phyloP scores from a whole-genome alignment of 306 rosid species.

The Fagus sylvatica region DNA sequence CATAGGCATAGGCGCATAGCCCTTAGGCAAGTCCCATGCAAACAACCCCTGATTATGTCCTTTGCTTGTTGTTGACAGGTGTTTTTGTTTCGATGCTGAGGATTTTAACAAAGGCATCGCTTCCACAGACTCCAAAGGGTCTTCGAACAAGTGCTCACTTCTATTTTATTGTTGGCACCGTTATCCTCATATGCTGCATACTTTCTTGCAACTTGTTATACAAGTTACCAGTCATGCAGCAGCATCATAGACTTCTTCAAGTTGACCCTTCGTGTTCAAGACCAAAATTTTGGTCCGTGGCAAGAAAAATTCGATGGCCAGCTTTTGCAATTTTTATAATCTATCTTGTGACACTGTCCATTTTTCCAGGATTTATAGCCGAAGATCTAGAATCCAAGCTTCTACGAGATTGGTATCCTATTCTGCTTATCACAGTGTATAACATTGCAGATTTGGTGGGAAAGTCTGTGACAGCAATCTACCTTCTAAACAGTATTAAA shows the following conservation, averaged over 20 bases:
- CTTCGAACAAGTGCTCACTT: slow-evolving; percentile 80
- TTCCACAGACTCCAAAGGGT: slow-evolving; percentile 76
- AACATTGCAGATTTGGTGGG: slow-evolving; percentile 77
- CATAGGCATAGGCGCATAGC: not conserved
- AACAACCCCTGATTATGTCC: not conserved
- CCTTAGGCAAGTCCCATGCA: not conserved
- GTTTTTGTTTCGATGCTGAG: slow-evolving; percentile 73
- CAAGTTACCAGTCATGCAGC: slow-evolving; percentile 77
- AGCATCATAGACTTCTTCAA: slow-evolving; percentile 39
- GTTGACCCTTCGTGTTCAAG: slow-evolving; percentile 44
- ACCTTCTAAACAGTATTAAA: slow-evolving; percentile 51
- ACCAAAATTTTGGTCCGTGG: slow-evolving; percentile 57
- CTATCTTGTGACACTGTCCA: slow-evolving; percentile 79
- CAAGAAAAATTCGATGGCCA: slow-evolving; percentile 54
- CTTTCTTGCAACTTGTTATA: slow-evolving; percentile 65
- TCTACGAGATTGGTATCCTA: slow-evolving; percentile 90
- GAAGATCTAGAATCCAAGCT: slow-evolving; percentile 68
- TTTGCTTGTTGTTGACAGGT: slow-evolving; percentile 55
- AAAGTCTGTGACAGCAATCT: slow-evolving; percentile 73
- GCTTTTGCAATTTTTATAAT: slow-evolving; percentile 71
- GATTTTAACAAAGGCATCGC: slow-evolving; percentile 78
- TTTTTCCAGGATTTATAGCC: slow-evolving; percentile 87
- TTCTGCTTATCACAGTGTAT: slow-evolving; percentile 72
- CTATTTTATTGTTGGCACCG: slow-evolving; percentile 68
- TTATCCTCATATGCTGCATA: slow-evolving; percentile 71